Evolutionary conservation across 768 basidiomycete species (phyloP), one percentile per base, ranked within the genome.

Genomic region (Hygrophoropsis aurantiaca): DNA sequence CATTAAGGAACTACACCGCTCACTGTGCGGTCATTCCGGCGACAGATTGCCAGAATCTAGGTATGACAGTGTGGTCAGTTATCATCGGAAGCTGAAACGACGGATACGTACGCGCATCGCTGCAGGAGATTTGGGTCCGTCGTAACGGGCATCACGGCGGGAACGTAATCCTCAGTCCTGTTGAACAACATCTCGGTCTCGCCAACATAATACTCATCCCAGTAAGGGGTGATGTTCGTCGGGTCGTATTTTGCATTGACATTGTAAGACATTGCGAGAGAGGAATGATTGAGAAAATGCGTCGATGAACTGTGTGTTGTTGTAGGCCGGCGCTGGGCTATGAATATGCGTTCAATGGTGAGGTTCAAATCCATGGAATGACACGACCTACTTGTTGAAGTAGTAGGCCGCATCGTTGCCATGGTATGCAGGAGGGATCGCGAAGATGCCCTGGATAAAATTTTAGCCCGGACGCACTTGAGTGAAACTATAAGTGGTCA

Each of bases 111-210:
- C 68, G 35, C 47, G 59, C 69, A 78, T 35, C 76, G 66, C 21
- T 68, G 50, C 33, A 71, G 43, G 13, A 77, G 42, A 0, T 51
- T 58, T 7, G 18, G 25, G 3, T 67, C 55, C 3, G 75, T 73
- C 40, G 33, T 51, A 11, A 64, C 45, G n/a, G 56, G 19, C 27
- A 62, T 37, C 2, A 78, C 60, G 30, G 65, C 58, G 2, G 74
- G 61, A 18, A 37, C 46, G 16, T 56, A 59, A 11, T 50, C 47
- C 15, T 45, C 47, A 9, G 53, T 58, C 46, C 57, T 47, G 47
- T 76, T 79, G 55, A 78, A 81, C 7, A 77, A 44, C 73, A 81
- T 77, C 58, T 79, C 77, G 2, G 54, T 55, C 0, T 44, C 49
- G 3, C 52, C 54, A 2, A 48, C 53, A 3, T 13, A 11, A 42